Evolutionary conservation across 257 asterid species (phyloP).

Genomic region (Marsdenia floribunda): DNA sequence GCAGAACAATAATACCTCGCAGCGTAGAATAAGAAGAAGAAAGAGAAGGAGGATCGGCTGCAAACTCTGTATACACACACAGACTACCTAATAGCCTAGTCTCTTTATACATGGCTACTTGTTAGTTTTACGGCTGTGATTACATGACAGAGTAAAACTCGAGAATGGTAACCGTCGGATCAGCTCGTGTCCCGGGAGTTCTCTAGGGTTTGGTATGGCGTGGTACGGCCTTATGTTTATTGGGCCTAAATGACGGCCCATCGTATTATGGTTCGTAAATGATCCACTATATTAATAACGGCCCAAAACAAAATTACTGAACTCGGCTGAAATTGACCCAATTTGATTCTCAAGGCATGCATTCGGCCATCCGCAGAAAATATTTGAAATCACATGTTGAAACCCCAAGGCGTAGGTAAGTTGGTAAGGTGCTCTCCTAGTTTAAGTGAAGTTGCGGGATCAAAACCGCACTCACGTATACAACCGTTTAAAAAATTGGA

Average conservation of each 20-base stretch:
- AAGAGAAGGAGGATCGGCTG: neutral
- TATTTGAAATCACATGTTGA: no score
- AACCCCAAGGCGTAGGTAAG: no score
- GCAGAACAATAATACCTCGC: conserved; percentile 23
- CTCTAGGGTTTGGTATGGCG: neutral
- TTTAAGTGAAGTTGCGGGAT: no score
- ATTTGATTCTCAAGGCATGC: neutral
- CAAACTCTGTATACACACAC: no score
- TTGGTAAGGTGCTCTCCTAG: no score
- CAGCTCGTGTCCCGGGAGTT: neutral
- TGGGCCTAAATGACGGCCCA: neutral
- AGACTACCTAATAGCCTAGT: neutral
- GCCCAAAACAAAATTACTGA: neutral
- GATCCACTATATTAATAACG: neutral
- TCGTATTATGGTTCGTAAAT: no score
- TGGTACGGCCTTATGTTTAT: neutral
- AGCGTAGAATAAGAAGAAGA: neutral
- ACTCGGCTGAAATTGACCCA: neutral
- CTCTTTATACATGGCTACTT: neutral
- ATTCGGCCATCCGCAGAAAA: neutral
- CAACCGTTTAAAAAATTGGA: no score
- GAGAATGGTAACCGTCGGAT: conserved; percentile 9
- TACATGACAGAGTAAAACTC: neutral
- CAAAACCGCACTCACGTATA: no score
- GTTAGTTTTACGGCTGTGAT: neutral